Percentiles rank a stretch among this genome's conserved stretches.
Evolutionary conservation across 192 early-diverging fungal species (phyloP).

Genomic region (Haplosporangium gracile): DNA sequence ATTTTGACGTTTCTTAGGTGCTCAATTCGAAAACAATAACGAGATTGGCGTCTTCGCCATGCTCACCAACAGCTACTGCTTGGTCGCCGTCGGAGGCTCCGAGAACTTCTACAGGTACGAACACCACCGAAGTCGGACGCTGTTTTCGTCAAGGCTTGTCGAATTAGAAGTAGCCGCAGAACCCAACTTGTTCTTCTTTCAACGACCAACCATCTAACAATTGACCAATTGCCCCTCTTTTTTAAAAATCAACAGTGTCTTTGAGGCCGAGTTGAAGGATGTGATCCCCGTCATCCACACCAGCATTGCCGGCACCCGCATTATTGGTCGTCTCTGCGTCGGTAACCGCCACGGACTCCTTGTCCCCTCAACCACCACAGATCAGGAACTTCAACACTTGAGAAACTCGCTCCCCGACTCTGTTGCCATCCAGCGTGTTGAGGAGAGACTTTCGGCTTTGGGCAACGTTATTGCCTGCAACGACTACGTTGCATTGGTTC

Average conservation of each 20-base stretch:
- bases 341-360: conserved; percentile 96
- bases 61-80: conserved; percentile 98
- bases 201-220: neutral
- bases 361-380: conserved; percentile 95
- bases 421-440: conserved; percentile 95
- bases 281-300: conserved; percentile 97
- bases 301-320: conserved; percentile 96
- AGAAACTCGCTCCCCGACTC: conserved; percentile 95
- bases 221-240: neutral
- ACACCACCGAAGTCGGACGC: neutral
- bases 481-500: conserved; percentile 98
- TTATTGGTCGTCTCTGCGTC: conserved; percentile 93
- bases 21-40: conserved; percentile 99
- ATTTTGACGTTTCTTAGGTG: conserved; percentile 62
- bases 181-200: neutral
- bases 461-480: conserved; percentile 99
- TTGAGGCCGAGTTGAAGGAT: conserved; percentile 95
- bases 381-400: conserved; percentile 98
- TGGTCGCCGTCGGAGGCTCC: conserved; percentile 97
- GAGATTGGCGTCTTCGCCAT: conserved; percentile 99
- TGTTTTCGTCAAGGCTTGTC: neutral
- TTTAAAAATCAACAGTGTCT: conserved; percentile 70
- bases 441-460: conserved; percentile 96
- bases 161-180: neutral
- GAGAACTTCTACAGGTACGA: conserved; percentile 98